phyloP scores from a whole-genome alignment of 441 rosid species.

The Mallotus repandus region DNA sequence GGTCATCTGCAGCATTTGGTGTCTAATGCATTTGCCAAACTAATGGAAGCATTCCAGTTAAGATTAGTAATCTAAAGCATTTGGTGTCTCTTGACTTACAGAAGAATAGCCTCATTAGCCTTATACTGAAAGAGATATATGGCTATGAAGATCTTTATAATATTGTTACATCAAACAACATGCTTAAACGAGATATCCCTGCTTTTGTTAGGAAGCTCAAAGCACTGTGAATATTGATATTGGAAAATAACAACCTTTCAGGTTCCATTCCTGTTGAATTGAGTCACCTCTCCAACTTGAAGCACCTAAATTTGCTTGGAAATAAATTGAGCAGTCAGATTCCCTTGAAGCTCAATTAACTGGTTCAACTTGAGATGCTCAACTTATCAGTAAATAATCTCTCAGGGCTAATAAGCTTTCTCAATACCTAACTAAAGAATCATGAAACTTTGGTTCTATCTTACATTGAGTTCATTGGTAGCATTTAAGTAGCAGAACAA shows the following conservation, averaged over 20 bases:
- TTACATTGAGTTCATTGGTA: constrained; percentile 52
- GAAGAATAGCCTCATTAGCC: constrained; percentile 56
- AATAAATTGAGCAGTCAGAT: constrained; percentile 60
- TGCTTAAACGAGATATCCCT: constrained; percentile 66
- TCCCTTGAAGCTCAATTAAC: constrained; percentile 51
- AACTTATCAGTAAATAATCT: constrained; percentile 71
- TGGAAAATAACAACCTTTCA: constrained; percentile 73
- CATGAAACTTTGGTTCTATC: constrained; percentile 51
- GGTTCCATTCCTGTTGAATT: constrained; percentile 63
- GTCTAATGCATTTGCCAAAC: constrained; percentile 68
- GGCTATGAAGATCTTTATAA: constrained; percentile 47
- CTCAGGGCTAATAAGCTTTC: constrained; percentile 53
- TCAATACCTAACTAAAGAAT: constrained; percentile 40
- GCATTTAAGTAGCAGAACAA: constrained; percentile 46
- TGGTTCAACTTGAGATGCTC: constrained; percentile 53
- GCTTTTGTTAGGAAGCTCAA: constrained; percentile 51
- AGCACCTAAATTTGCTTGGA: constrained; percentile 55
- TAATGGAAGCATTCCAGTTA: constrained; percentile 68
- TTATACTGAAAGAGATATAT: constrained; percentile 55
- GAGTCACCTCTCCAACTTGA: constrained; percentile 52
- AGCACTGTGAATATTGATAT: constrained; percentile 52
- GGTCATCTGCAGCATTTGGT: too few species aligned
- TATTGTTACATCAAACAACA: constrained; percentile 59
- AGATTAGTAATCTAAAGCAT: constrained; percentile 61
- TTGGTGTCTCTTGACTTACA: constrained; percentile 51